These are phyloP conservation scores for Cryptosporidium ryanae DNA, from an alignment of 169 alveolate species.

Conservation along the genomic window DNA sequence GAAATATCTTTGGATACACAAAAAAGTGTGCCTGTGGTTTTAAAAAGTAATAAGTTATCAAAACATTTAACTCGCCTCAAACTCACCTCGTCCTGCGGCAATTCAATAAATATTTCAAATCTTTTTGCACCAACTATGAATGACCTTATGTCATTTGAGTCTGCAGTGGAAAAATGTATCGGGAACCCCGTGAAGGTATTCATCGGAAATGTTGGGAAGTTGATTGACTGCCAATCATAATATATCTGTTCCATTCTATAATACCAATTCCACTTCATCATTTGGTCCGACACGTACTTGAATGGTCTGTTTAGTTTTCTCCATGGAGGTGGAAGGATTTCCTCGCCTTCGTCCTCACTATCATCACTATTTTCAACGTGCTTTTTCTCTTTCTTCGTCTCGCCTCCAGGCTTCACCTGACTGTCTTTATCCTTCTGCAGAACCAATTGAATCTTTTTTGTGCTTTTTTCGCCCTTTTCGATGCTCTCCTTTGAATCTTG, in stretches of 20 bases:
- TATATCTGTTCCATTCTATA: slow-evolving; percentile 85
- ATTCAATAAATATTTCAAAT: slow-evolving; percentile 82
- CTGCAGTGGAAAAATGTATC: slow-evolving; percentile 86
- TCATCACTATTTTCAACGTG: slow-evolving; percentile 64
- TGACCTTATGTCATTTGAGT: slow-evolving; percentile 83
- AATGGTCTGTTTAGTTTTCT: slow-evolving; percentile 80
- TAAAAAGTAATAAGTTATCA: not conserved
- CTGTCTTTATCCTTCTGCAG: not conserved
- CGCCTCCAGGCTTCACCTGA: not conserved
- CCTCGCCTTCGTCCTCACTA: slow-evolving; percentile 57
- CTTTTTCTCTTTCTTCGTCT: slow-evolving; percentile 32
- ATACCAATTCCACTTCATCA: slow-evolving; percentile 87
- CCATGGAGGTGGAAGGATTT: slow-evolving; percentile 78
- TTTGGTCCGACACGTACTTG: slow-evolving; percentile 80
- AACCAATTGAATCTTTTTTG: not conserved
- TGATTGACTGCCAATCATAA: slow-evolving; percentile 84
- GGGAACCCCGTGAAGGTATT: slow-evolving; percentile 89
- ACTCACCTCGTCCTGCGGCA: slow-evolving; percentile 82
- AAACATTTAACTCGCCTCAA: not conserved
- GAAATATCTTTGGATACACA: slow-evolving; percentile 76
- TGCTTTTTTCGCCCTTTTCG: slow-evolving; percentile 51
- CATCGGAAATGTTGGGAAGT: slow-evolving; percentile 85
- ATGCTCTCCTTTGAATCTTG: slow-evolving; percentile 37
- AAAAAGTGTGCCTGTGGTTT: slow-evolving; percentile 60
- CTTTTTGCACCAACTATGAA: slow-evolving; percentile 81